These are phyloP conservation scores for Globisporangium spiculum DNA, from an alignment of 352 stramenopile species.

Conservation along the genomic window DNA sequence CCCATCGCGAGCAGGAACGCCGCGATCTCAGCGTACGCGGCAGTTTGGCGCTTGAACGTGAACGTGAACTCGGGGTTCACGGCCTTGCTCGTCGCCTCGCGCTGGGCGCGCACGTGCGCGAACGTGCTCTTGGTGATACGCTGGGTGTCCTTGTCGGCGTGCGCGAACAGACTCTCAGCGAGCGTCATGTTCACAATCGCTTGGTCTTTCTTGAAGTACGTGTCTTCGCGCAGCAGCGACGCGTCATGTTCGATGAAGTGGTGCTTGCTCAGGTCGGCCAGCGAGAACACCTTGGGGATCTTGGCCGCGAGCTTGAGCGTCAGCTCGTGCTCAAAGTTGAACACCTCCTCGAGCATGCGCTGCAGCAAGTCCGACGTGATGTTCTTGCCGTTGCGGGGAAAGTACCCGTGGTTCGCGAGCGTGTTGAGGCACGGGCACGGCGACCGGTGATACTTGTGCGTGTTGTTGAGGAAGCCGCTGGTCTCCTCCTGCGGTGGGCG, in stretches of 20 bases:
- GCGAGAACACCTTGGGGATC: constrained; percentile 28
- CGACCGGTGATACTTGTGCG: constrained; percentile 36
- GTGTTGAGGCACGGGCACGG: constrained; percentile 64
- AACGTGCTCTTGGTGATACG: constrained; percentile 25
- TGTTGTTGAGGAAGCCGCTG: constrained; percentile 42
- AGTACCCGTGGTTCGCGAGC: constrained; percentile 40
- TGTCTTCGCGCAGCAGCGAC: constrained; percentile 59
- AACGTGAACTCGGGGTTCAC: constrained; percentile 44
- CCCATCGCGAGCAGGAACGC: constrained; percentile 46
- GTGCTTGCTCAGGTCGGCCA: constrained; percentile 49
- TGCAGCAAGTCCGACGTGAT: constrained; percentile 39
- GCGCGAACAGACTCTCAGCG: constrained; percentile 30
- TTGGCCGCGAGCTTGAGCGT: constrained; percentile 27
- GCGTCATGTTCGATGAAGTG: constrained; percentile 69
- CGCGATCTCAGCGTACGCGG: constrained; percentile 47
- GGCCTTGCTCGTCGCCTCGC: constrained; percentile 35
- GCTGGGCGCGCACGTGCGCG: constrained; percentile 28
- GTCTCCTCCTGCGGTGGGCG: constrained; percentile 31
- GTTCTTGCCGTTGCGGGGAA: constrained; percentile 34
- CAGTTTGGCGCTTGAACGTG: constrained; percentile 28
- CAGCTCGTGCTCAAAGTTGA: constrained; percentile 39
- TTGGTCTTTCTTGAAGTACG: constrained; percentile 38
- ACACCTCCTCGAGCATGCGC: constrained; percentile 38
- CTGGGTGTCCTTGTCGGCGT: constrained; percentile 15
- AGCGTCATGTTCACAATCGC: constrained; percentile 40